These are phyloP conservation scores for Zygoascus biomembranicola DNA, from an alignment of 805 yeast genomes.

Conservation along the genomic window DNA sequence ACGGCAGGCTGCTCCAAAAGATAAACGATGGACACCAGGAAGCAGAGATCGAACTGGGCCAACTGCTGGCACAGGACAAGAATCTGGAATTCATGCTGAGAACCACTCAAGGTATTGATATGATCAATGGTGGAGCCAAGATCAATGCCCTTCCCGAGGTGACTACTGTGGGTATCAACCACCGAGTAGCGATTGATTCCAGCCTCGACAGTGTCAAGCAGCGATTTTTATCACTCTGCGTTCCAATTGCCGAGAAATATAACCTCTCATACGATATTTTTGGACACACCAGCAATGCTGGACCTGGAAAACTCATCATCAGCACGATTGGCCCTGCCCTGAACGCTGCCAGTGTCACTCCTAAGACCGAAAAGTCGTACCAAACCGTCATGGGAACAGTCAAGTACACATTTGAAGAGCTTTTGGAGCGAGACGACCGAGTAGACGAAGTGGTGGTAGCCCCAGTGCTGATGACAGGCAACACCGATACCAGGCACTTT, in stretches of 20 bases:
- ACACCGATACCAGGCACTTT: background rate
- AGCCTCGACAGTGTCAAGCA: slow-evolving; percentile 34
- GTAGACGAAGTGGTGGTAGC: background rate
- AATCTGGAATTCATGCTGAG: slow-evolving; percentile 28
- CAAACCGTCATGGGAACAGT: too few species aligned
- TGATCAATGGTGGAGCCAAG: slow-evolving; percentile 60
- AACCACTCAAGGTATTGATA: slow-evolving; percentile 57
- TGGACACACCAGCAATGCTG: too few species aligned
- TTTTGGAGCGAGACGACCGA: too few species aligned
- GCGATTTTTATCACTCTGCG: slow-evolving; percentile 31
- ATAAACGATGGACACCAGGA: background rate
- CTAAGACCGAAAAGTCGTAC: too few species aligned
- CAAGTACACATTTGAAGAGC: too few species aligned
- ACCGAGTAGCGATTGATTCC: slow-evolving; percentile 52
- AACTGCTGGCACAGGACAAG: too few species aligned
- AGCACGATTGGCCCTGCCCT: too few species aligned
- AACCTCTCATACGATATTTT: too few species aligned
- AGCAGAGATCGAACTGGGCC: background rate
- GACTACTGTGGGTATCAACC: slow-evolving; percentile 44
- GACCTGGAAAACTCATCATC: too few species aligned
- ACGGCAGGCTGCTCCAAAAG: slow-evolving; percentile 13
- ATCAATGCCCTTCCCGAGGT: slow-evolving; percentile 67
- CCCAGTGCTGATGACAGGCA: background rate
- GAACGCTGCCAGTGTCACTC: too few species aligned
- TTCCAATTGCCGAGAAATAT: slow-evolving; percentile 32